These are phyloP conservation scores for Monosporascus sp. DNA, from an alignment of 2,329 filamentous ascomycete species.

Conservation along the genomic window DNA sequence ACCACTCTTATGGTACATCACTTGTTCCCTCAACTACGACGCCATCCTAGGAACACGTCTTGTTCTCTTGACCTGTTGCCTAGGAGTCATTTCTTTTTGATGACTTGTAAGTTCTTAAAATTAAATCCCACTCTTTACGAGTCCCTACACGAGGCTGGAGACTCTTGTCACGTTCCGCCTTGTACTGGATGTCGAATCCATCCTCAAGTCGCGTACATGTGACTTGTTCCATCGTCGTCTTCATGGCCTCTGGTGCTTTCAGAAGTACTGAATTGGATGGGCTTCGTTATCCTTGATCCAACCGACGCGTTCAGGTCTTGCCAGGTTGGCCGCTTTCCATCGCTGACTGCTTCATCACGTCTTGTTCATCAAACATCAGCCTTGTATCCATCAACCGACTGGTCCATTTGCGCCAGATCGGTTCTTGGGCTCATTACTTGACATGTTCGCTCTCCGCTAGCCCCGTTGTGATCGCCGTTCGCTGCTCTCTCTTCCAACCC, in stretches of 20 bases:
- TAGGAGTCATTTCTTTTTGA: slow-evolving; percentile 24
- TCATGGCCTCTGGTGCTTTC: slow-evolving; percentile 19
- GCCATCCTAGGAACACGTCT: slow-evolving; percentile 11
- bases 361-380: slow-evolving; percentile 39
- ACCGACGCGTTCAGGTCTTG: slow-evolving; percentile 15
- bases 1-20: slow-evolving; percentile 16
- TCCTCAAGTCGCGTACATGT: slow-evolving; percentile 23
- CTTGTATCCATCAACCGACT: slow-evolving; percentile 42
- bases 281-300: slow-evolving; percentile 19
- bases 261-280: slow-evolving; percentile 19
- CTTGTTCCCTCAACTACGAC: slow-evolving; percentile 15
- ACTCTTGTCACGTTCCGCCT: slow-evolving; percentile 14
- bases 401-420: slow-evolving; percentile 28
- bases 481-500: slow-evolving; percentile 22
- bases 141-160: slow-evolving; percentile 22
- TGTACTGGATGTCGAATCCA: slow-evolving; percentile 25
- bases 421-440: slow-evolving; percentile 30
- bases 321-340: slow-evolving; percentile 12
- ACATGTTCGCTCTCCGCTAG: slow-evolving; percentile 28
- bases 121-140: slow-evolving; percentile 11
- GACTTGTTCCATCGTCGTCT: slow-evolving; percentile 21
- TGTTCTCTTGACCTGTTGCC: slow-evolving; percentile 7
- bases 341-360: slow-evolving; percentile 32
- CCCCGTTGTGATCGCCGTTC: slow-evolving; percentile 29
- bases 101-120: slow-evolving; percentile 28